Evolutionary conservation across 768 basidiomycete genomes (phyloP), one percentile per base, ranked within the genome.

Genomic region (Pleurotus salmoneostramineus): DNA sequence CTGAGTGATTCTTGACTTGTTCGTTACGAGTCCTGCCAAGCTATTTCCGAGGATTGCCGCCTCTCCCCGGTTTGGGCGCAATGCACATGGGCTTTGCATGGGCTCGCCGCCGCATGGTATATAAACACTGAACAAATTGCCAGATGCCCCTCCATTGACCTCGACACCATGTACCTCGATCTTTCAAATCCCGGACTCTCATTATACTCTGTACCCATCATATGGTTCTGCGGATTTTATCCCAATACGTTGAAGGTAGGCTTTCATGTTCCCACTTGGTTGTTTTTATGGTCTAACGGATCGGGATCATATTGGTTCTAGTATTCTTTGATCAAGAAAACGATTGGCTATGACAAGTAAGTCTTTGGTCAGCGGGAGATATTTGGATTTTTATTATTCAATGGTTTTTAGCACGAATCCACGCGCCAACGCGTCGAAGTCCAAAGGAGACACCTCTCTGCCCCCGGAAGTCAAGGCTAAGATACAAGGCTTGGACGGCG

Each of bases 191-290:
- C 52, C 12, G 52, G 52, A 0, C 32, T 55, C 6, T 55, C 52
- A 17, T 11, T 77, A 14, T 77, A 75, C 60, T 75, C 74, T 21
- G 69, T 77, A 47, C 75, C 75, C 15, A 62, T 70, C 7, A 66
- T 71, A 15, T 75, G 66, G 66, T 66, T 73, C 46, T 66, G 67
- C 11, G 63, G 65, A 2, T 72, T 72, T 60, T 74, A 71, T 49
- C 75, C 75, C 6, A 51, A 58, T 14, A 56, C 61, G 6, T 36
- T 62, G 52, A 75, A 72, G 68, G 72, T 70, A 11, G 56, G 63
- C 56, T n/a, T 35, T 56, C 7, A 27, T 12, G 15, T 47, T 37
- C 17, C 32, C 15, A 14, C 4, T 45, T 27, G 4, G 12, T 12
- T 27, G 21, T 27, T 3, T 27, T 27, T 1, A 27, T 27, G 21